A percentile compares a stretch with the other conserved stretches of the same genome.
These are phyloP conservation scores for Calocybe indica DNA, from an alignment of 768 basidiomycete genomes.

Conservation along the genomic window DNA sequence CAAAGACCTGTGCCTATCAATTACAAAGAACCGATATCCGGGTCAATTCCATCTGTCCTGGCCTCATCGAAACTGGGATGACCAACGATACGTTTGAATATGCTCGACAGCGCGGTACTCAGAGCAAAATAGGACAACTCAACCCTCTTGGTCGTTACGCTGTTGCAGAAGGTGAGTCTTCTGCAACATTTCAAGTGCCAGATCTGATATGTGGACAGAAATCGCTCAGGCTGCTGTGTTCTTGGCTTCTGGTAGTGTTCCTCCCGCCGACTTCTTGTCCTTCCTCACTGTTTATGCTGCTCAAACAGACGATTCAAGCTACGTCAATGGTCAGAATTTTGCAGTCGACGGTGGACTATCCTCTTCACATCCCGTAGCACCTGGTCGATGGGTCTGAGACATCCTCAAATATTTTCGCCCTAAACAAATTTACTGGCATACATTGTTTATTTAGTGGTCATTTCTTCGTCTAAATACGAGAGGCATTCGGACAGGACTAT, in stretches of 20 bases:
- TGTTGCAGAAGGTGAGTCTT: conserved; percentile 62
- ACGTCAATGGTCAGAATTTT: conserved; percentile 86
- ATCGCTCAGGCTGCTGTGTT: conserved; percentile 83
- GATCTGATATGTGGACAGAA: conserved; percentile 41
- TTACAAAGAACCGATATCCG: conserved; percentile 79
- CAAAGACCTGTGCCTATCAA: conserved; percentile 76
- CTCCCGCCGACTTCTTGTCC: background rate
- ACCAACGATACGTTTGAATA: conserved; percentile 70
- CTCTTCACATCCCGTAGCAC: conserved; percentile 71
- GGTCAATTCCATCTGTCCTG: conserved; percentile 87
- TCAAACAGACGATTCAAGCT: conserved; percentile 75
- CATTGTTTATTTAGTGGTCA: no score
- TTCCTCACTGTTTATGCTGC: conserved; percentile 1
- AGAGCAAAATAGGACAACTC: conserved; percentile 72
- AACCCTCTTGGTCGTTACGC: conserved; percentile 82
- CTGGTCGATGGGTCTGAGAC: conserved; percentile 61
- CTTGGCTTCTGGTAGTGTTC: conserved; percentile 71
- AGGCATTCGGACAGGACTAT: conserved; percentile 24
- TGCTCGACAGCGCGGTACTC: conserved; percentile 72
- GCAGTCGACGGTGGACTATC: conserved; percentile 86
- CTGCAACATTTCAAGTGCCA: background rate
- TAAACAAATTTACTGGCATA: no score
- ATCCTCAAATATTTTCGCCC: no score
- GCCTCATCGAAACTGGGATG: conserved; percentile 93
- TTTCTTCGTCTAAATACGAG: conserved; percentile 26